Percentiles rank a stretch among this genome's conserved stretches.
phyloP scores from a whole-genome alignment of 179 eudicot genomes.

The Carnegiea gigantea region DNA sequence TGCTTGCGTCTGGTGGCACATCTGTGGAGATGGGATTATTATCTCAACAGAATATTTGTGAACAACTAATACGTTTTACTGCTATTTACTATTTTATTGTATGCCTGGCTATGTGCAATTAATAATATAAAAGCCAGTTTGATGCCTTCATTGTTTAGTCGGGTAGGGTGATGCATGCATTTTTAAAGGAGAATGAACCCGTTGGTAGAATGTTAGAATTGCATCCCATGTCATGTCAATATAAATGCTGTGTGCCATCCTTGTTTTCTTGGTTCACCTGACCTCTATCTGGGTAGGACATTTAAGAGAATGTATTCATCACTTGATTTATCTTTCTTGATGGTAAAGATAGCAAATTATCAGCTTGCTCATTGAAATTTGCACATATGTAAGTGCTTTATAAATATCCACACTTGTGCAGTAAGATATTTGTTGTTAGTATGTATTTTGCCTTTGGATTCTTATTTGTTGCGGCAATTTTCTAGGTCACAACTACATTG shows the following conservation, averaged over 20 bases:
- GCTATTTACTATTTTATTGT: not conserved
- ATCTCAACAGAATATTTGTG: not conserved
- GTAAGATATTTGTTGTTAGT: not conserved
- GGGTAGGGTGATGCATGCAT: not conserved
- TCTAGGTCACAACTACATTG: constrained; percentile 90
- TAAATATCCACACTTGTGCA: not conserved
- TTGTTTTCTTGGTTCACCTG: not conserved
- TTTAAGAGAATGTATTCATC: not conserved
- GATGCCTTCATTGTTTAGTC: not conserved
- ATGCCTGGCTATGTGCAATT: not conserved
- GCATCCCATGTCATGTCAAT: not conserved
- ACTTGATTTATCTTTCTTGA: not conserved
- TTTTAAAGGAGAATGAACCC: constrained; percentile 1
- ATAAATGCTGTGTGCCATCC: not conserved
- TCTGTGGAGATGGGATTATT: not conserved
- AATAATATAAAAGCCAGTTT: too few species aligned
- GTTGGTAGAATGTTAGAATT: not conserved
- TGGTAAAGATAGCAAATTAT: not conserved
- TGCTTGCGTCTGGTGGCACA: not conserved
- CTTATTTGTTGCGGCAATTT: constrained; percentile 1
- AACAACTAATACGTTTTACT: too few species aligned
- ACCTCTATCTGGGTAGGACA: not conserved
- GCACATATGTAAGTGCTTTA: not conserved
- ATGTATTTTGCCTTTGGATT: not conserved
- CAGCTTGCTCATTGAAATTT: not conserved